Base-by-base conservation (phyloP, 2,329 filamentous ascomycete species). In the Torrubiella hemipterigena region DNA sequence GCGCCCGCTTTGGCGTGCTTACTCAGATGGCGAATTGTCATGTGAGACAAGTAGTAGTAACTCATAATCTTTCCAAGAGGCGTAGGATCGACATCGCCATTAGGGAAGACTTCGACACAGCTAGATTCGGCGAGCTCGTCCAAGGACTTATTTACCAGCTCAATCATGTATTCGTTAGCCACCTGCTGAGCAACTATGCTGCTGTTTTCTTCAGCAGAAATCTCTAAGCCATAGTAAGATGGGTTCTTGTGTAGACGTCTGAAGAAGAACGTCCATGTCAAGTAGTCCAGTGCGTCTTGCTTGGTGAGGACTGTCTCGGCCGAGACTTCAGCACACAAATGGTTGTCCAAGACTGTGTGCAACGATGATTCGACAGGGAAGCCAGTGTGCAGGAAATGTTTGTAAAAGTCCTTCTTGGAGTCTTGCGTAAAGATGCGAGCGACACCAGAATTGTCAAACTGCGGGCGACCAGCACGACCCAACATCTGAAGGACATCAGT, bases 201-300 rank as follows among this genome's bases (percentile, higher is more conserved):
- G 51, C 86, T 93, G 56, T 95, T 86, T 45, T 95, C 86, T 45
- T 95, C 87, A 0, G 83, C 80, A 0, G 83, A 84, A 27, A 98
- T 91, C 50, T 95, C 82, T 0, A 98, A 75, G 1, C 93, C 93
- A 45, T 98, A 98, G 59, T 94, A 98, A 0, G 87, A 93, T 2
- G 91, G 91, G 46, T 98, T 98, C 65, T 98, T 98, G 63, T 98
- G 91, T 23, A 98, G 62, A 9, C 91, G 72, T 3, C 93, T 76
- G 69, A 98, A 98, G 71, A 98, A 98, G 64, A 98, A 98, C 1
- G 93, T 98, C 91, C 93, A 98, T 0, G 91, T 98, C 32, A 98
- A 61, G 50, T 98, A 98, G 55, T 98, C 93, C 4, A 98, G 69
- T 1, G 91, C 91, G 57, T 98, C 91, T 56, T 98, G 91, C 56